Evolutionary conservation across 208 protist species (phyloP), one percentile per base, ranked within the genome.

Genomic region (Herpetomonas tarakana): DNA sequence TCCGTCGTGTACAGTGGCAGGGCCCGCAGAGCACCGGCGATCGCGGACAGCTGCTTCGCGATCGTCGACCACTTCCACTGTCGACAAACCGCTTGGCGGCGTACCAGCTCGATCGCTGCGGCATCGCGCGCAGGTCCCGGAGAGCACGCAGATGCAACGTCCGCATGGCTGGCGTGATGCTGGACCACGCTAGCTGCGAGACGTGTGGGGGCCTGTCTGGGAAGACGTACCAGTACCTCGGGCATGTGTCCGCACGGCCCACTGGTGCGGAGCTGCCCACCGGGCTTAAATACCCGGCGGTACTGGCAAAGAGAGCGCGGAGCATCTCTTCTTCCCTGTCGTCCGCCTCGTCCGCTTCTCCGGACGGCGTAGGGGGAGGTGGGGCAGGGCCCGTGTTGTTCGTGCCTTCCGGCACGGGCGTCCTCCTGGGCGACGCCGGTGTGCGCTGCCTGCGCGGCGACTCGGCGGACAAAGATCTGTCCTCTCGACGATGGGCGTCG

Each of bases 191-290:
- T 12, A 52, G 12, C 46, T 22, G 46, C 9, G 4, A 12, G 19
- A 52, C 46, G 46, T 52, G 46, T 19, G 58, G 58, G 9, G 49
- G 3, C 7, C 31, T 16, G 16, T 30, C 47, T 2, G 24, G 26
- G 21, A 27, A 27, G 14, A 55, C 46, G 58, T 55, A 63, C 14
- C 58, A 44, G 41, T 53, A 29, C 7, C 47, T 52, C 12, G 22
- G 9, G 4, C 39, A n/a, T 25, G 31, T 47, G 58, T 44, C 18
- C 14, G 35, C 31, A 16, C 53, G 28, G 53, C 19, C 4, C 14
- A 28, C n/a, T n/a, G n/a, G n/a, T n/a, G 35, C 22, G 19, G 28
- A 6, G 16, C 29, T 35, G 28, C 18, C 53, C 53, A 46, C 18
- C 24, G 21, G 18, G 53, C 9, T 41, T 45, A 30, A 51, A 9